A percentile compares a stretch with the other conserved stretches of the same genome.
These are phyloP conservation scores for Aegilops tauschii DNA, from an alignment of 176 grass and related monocot genomes.

Conservation along the genomic window DNA sequence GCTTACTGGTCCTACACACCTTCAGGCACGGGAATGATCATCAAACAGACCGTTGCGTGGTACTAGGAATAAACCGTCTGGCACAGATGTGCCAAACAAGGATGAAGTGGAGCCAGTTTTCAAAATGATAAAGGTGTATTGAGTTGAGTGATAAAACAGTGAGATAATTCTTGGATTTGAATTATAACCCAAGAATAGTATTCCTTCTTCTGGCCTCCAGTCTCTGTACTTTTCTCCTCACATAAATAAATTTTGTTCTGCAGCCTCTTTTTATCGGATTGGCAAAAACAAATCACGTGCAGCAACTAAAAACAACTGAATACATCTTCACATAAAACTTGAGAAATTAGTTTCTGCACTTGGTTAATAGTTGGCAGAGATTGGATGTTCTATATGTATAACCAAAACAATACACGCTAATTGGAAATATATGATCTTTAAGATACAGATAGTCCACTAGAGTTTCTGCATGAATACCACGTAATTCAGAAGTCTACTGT, in stretches of 20 bases:
- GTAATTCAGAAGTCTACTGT: not conserved
- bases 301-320: conserved; percentile 4
- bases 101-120: not conserved
- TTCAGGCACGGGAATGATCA: not conserved
- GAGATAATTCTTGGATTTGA: not conserved
- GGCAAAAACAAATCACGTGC: not conserved
- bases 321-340: not conserved
- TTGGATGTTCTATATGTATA: not conserved
- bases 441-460: not conserved
- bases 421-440: not conserved
- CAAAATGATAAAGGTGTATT: conserved; percentile 1
- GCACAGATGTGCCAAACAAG: not conserved
- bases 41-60: not conserved
- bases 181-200: conserved; percentile 4
- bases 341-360: not conserved
- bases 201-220: not conserved
- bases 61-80: not conserved
- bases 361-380: conserved; percentile 10
- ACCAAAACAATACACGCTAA: not conserved
- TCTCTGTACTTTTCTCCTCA: not conserved
- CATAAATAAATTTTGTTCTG: not conserved
- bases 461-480: not conserved
- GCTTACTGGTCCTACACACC: not conserved
- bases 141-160: not conserved
- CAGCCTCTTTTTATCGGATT: not conserved